Percentiles rank a stretch among this genome's conserved stretches.
Evolutionary conservation across 495 filamentous ascomycete genomes (phyloP).

Genomic region (Pyrenula aspistea): DNA sequence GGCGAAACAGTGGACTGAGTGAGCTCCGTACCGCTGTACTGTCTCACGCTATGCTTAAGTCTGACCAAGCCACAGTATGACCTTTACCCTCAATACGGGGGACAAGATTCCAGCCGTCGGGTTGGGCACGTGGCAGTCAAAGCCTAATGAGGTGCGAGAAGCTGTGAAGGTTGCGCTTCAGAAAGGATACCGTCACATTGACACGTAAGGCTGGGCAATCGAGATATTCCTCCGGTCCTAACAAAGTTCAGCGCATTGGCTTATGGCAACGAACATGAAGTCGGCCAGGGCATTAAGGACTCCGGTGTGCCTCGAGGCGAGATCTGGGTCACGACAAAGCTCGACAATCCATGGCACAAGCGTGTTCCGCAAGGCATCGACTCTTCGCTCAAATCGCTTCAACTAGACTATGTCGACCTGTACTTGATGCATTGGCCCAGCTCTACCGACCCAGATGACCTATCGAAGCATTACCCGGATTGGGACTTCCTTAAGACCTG

Average conservation of each 20-base stretch:
- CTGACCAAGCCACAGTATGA: slow-evolving; percentile 29
- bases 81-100: slow-evolving; percentile 69
- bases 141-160: slow-evolving; percentile 48
- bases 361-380: slow-evolving; percentile 57
- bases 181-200: slow-evolving; percentile 61
- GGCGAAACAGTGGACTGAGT: neutral
- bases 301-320: slow-evolving; percentile 69
- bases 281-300: slow-evolving; percentile 67
- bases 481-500: slow-evolving; percentile 80
- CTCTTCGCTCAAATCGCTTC: slow-evolving; percentile 55
- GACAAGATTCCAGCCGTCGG: slow-evolving; percentile 70
- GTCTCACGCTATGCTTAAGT: neutral
- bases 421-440: slow-evolving; percentile 82
- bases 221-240: neutral
- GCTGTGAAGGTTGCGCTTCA: slow-evolving; percentile 69
- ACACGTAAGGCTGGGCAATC: slow-evolving; percentile 30
- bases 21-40: neutral
- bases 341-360: slow-evolving; percentile 74
- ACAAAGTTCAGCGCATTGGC: slow-evolving; percentile 53
- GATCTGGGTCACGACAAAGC: slow-evolving; percentile 83
- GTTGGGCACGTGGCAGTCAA: slow-evolving; percentile 73
- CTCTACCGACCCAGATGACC: slow-evolving; percentile 44
- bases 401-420: slow-evolving; percentile 68
- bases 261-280: slow-evolving; percentile 77
- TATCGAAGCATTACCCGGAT: slow-evolving; percentile 45